phyloP scores from a whole-genome alignment of 2,329 filamentous ascomycete genomes.

The Xylariaceae sp. region DNA sequence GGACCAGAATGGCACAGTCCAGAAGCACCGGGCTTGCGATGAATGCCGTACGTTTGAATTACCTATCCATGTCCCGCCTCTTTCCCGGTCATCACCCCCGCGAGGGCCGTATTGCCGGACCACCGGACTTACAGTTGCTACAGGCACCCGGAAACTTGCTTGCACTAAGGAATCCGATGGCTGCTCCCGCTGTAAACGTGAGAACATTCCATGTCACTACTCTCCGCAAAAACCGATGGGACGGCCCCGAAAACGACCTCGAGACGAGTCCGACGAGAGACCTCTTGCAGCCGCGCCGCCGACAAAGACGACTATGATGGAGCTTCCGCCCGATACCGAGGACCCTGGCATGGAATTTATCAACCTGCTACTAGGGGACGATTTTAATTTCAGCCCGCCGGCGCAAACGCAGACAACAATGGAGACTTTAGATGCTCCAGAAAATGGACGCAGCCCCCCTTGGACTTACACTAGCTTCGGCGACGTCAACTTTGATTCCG shows the following conservation, averaged over 20 bases:
- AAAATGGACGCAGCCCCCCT: background rate
- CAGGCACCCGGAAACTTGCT: slow-evolving; percentile 67
- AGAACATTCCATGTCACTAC: slow-evolving; percentile 64
- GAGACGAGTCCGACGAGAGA: slow-evolving; percentile 34
- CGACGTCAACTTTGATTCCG: slow-evolving; percentile 36
- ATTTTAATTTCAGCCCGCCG: slow-evolving; percentile 17
- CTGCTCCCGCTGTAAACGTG: slow-evolving; percentile 63
- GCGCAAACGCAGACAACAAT: slow-evolving; percentile 4
- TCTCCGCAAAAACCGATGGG: slow-evolving; percentile 72
- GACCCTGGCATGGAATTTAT: slow-evolving; percentile 40
- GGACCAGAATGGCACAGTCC: slow-evolving; percentile 24
- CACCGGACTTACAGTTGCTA: slow-evolving; percentile 10
- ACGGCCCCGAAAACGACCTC: slow-evolving; percentile 63
- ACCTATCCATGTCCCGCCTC: background rate
- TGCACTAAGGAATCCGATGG: slow-evolving; percentile 67
- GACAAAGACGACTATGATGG: slow-evolving; percentile 35
- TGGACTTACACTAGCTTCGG: slow-evolving; percentile 25
- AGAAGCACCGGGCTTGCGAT: slow-evolving; percentile 68
- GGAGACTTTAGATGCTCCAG: background rate
- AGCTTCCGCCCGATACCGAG: slow-evolving; percentile 34
- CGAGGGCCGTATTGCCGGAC: background rate
- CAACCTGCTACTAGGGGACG: slow-evolving; percentile 32
- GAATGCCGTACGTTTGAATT: slow-evolving; percentile 63
- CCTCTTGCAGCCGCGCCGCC: slow-evolving; percentile 15
- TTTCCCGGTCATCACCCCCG: background rate